phyloP scores from a whole-genome alignment of 1,139 yeast species.

The Diutina mesorugosa region DNA sequence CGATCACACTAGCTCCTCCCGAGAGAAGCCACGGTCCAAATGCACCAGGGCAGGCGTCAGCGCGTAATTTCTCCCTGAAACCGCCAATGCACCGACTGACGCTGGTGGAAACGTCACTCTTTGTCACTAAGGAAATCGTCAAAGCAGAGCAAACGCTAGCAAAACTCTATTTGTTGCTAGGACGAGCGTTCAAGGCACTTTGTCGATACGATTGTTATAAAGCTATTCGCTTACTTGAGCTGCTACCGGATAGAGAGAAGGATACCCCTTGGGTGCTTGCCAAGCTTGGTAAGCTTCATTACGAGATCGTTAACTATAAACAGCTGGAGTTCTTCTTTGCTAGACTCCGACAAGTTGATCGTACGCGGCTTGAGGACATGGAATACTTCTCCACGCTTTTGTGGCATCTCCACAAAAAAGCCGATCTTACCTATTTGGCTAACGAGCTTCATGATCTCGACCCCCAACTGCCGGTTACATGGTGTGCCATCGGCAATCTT shows the following conservation, averaged over 20 bases:
- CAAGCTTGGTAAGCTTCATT: constrained; percentile 68
- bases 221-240: constrained; percentile 58
- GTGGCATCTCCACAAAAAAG: constrained; percentile 85
- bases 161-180: constrained; percentile 45
- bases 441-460: constrained; percentile 67
- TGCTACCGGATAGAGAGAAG: constrained; percentile 50
- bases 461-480: constrained; percentile 62
- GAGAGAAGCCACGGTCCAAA: background rate
- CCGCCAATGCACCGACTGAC: background rate
- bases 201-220: constrained; percentile 65
- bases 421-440: constrained; percentile 69
- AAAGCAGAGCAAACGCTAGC: constrained; percentile 33
- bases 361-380: constrained; percentile 82
- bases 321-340: constrained; percentile 57
- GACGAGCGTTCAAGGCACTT: constrained; percentile 54
- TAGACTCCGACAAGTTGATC: constrained; percentile 52
- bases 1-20: background rate
- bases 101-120: background rate
- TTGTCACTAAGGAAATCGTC: constrained; percentile 20
- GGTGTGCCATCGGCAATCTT: constrained; percentile 89
- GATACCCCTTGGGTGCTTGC: constrained; percentile 82
- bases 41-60: background rate
- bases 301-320: constrained; percentile 78
- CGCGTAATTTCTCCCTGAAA: background rate
- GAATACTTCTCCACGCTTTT: constrained; percentile 80